Conservation (phyloP, 2,329 filamentous ascomycete genomes). For the Botrytis deweyae region DNA sequence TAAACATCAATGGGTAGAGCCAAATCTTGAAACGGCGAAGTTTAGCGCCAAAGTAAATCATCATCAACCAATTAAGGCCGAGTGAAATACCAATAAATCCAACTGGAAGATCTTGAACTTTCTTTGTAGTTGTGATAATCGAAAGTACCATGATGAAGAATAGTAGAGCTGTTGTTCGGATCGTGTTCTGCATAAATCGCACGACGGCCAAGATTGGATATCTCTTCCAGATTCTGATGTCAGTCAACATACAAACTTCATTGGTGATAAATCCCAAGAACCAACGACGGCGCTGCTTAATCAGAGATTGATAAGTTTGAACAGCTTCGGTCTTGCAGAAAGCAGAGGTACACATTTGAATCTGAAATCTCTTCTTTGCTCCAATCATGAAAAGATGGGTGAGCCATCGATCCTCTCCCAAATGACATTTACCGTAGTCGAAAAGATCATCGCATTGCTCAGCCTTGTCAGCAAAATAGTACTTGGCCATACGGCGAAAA, state of each 20-base stretch:
- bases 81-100: slow-evolving; percentile 93
- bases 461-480: slow-evolving; percentile 96
- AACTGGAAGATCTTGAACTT: slow-evolving; percentile 75
- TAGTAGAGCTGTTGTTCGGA: slow-evolving; percentile 86
- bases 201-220: slow-evolving; percentile 86
- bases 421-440: slow-evolving; percentile 91
- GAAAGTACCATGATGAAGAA: slow-evolving; percentile 94
- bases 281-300: slow-evolving; percentile 95
- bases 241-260: slow-evolving; percentile 96
- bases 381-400: slow-evolving; percentile 99
- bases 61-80: slow-evolving; percentile 89
- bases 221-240: slow-evolving; percentile 84
- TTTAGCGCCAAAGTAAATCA: slow-evolving; percentile 92
- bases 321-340: slow-evolving; percentile 99
- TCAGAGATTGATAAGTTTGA: slow-evolving; percentile 77
- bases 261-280: slow-evolving; percentile 98
- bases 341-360: slow-evolving; percentile 94
- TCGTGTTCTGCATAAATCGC: slow-evolving; percentile 93
- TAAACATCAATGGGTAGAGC: slow-evolving; percentile 93
- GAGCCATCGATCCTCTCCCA: slow-evolving; percentile 94
- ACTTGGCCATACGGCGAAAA: slow-evolving; percentile 94
- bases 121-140: slow-evolving; percentile 79
- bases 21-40: slow-evolving; percentile 89
- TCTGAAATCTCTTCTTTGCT: slow-evolving; percentile 88
- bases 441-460: slow-evolving; percentile 95